Percentiles rank a stretch among this genome's conserved stretches.
phyloP scores from a whole-genome alignment of 1,139 yeast genomes.

The Kodamaea sp. region DNA sequence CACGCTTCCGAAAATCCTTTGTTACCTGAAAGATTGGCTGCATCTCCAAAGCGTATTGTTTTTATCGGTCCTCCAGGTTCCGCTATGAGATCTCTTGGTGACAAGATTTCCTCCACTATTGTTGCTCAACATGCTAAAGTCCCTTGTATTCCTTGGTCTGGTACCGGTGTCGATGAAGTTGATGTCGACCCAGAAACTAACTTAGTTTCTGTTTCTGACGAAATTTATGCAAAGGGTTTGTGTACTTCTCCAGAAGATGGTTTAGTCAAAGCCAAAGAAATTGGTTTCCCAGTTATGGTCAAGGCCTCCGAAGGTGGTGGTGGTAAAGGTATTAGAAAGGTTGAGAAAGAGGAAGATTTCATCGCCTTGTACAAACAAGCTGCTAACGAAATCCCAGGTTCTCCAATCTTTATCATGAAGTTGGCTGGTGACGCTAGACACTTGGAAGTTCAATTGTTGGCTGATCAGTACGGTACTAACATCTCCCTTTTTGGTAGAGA shows the following conservation, averaged over 20 bases:
- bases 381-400: conserved; percentile 91
- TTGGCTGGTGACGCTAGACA: conserved; percentile 95
- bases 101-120: conserved; percentile 92
- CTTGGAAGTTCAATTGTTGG: conserved; percentile 89
- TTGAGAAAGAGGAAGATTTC: conserved; percentile 73
- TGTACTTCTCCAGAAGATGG: conserved; percentile 86
- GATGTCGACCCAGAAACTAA: conserved; percentile 60
- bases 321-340: conserved; percentile 97
- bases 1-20: conserved; percentile 97
- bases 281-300: conserved; percentile 96
- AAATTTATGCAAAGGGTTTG: conserved; percentile 82
- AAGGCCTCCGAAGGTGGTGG: conserved; percentile 99
- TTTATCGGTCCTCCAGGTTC: conserved; percentile 98
- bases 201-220: conserved; percentile 84
- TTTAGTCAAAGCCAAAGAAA: conserved; percentile 69
- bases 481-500: conserved; percentile 93
- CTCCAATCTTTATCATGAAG: conserved; percentile 93
- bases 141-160: conserved; percentile 99
- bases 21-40: conserved; percentile 89
- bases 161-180: conserved; percentile 91
- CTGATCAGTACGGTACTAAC: conserved; percentile 94
- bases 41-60: conserved; percentile 80
- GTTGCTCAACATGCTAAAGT: conserved; percentile 98
- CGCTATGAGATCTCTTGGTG: conserved; percentile 99
- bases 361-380: conserved; percentile 76